Evolutionary conservation across 805 yeast species (phyloP).

Genomic region (Pichia cephalocereana): DNA sequence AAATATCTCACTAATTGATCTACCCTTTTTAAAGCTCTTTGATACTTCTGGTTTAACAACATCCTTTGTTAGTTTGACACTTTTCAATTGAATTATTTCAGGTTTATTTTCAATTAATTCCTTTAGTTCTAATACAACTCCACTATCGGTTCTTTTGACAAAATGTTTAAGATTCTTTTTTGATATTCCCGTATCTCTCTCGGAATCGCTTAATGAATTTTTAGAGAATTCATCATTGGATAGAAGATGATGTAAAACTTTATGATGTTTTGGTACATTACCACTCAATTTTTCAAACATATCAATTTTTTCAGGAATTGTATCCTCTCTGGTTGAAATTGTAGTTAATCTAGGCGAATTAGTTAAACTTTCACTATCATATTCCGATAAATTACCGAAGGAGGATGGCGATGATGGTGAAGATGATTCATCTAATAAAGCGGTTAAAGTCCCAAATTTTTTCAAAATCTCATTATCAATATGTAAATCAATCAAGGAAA

Average conservation of each 20-base stretch:
- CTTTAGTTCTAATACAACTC: constrained; percentile 7
- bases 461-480: neutral
- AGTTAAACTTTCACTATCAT: neutral
- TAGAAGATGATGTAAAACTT: constrained; percentile 1
- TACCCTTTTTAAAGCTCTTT: neutral
- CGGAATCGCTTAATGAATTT: neutral
- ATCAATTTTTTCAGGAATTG: constrained; percentile 20
- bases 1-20: constrained; percentile 18
- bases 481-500: neutral
- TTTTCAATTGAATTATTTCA: constrained; percentile 2
- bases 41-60: neutral
- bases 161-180: constrained; percentile 7
- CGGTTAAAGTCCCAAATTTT: constrained; percentile 9
- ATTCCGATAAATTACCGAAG: neutral
- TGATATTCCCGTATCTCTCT: neutral
- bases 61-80: neutral
- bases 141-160: constrained; percentile 5
- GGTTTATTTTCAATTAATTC: constrained; percentile 9
- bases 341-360: neutral
- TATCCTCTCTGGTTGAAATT: neutral
- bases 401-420: constrained; percentile 7
- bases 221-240: neutral
- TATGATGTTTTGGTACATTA: constrained; percentile 4
- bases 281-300: constrained; percentile 25
- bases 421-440: constrained; percentile 10